Conservation (phyloP, 495 filamentous ascomycete species). For the Hypoxylon fragiforme region DNA sequence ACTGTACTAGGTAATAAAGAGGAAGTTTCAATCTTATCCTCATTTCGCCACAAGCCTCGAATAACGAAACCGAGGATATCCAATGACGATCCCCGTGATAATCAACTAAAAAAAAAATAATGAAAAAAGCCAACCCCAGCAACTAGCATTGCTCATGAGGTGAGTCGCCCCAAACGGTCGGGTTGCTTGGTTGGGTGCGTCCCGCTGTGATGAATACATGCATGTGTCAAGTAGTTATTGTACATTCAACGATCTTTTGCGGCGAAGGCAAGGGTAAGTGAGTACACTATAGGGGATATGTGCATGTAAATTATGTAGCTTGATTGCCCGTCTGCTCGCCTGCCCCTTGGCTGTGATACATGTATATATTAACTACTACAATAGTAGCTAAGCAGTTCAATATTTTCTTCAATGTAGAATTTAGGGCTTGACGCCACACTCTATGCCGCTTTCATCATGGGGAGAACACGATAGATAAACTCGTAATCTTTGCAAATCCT, state of each 20-base stretch:
- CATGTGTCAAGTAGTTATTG: slow-evolving; percentile 19
- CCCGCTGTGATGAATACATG: slow-evolving; percentile 22
- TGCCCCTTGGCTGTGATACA: not conserved
- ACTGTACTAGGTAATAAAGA: no score
- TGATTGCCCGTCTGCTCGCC: not conserved
- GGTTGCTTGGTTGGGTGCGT: slow-evolving; percentile 22
- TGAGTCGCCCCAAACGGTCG: slow-evolving; percentile 31
- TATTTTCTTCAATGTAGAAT: not conserved
- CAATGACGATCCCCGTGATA: slow-evolving; percentile 16
- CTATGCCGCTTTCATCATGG: not conserved
- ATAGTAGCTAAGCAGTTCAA: no score
- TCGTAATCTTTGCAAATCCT: slow-evolving; percentile 5
- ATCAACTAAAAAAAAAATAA: no score
- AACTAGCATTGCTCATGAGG: slow-evolving; percentile 4
- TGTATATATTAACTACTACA: no score
- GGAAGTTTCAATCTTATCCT: no score
- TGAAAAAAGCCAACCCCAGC: not conserved
- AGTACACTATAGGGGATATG: not conserved
- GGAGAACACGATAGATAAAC: not conserved
- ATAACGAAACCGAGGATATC: no score
- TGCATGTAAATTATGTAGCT: not conserved
- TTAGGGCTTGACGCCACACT: not conserved
- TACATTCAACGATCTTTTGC: slow-evolving; percentile 2
- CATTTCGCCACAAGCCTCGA: no score
- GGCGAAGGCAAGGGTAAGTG: slow-evolving; percentile 9